Base-by-base conservation (phyloP, 257 asterid species). In the Lithospermum erythrorhizon region DNA sequence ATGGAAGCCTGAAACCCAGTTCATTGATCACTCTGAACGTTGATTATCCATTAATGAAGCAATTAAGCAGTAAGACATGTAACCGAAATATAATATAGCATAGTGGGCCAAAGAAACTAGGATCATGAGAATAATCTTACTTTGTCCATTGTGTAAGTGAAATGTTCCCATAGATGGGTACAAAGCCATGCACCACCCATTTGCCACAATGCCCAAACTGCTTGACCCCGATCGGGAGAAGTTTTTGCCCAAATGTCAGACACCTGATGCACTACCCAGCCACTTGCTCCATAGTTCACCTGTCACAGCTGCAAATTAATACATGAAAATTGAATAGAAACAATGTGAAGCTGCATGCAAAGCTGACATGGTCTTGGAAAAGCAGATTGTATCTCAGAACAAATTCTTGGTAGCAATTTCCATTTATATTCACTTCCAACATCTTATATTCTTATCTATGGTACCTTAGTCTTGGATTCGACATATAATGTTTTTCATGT, bases 151-250 rank as follows among this genome's bases (percentile, higher is more conserved):
- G 94, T 85, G 59, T 76, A 85, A 32, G 84, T 75, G 53, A 85
- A 87, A 70, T 85, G 93, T 71, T 87, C 96, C 89, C 89, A 87
- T 24, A 87, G 63, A 78, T 87, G 96, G 23, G 94, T 83, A 63
- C 81, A 81, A 35, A 85, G 86, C 96, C 96, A 87, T 10, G 93
- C 87, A 68, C 94, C 96, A 22, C 94, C 93, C 96, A 87, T 85
- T 68, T 61, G 94, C 96, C 96, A 87, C 57, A 76, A 51, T 53
- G 96, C 87, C 84, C 87, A 87, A 65, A 76, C 79, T 1, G 89
- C 80, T 37, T 79, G 59, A 29, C 91, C 87, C 18, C 62, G 66
- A 69, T 85, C 83, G 0, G 91, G 86, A 5, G 94, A 81, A 52
- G 96, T 75, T 75, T 87, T 87, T 9, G 94, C 89, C 96, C 94